Evolutionary conservation across 2,329 filamentous ascomycete genomes (phyloP).

Genomic region (Chaetomiaceae sp.): DNA sequence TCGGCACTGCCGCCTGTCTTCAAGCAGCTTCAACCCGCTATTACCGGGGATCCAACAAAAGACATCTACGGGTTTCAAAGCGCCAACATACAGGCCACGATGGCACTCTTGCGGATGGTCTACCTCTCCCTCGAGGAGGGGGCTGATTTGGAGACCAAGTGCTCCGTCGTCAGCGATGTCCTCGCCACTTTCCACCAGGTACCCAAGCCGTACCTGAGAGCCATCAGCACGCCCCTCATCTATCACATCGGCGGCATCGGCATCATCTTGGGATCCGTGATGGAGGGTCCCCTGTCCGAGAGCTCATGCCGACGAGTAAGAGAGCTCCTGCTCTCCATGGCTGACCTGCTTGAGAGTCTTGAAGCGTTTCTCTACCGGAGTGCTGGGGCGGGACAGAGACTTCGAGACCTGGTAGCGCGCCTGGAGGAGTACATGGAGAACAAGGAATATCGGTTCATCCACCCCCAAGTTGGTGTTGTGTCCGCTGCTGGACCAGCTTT

Average conservation of each 20-base stretch:
- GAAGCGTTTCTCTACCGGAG: constrained; percentile 8
- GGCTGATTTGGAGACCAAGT: constrained; percentile 3
- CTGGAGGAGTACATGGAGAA: constrained; percentile 9
- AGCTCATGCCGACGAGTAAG: constrained; percentile 9
- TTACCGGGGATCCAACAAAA: constrained; percentile 3
- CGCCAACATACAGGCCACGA: constrained; percentile 11
- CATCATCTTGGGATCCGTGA: constrained; percentile 5
- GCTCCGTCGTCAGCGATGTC: constrained; percentile 7
- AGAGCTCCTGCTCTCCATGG: constrained; percentile 6
- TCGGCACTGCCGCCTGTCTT: constrained; percentile 1
- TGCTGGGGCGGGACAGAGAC: constrained; percentile 3
- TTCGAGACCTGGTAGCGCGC: constrained; percentile 1
- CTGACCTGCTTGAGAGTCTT: constrained; percentile 5
- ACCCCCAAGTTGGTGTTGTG: neutral
- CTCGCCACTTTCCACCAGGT: constrained; percentile 7
- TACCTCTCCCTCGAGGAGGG: constrained; percentile 3
- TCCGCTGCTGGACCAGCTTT: neutral
- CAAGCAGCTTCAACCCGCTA: constrained; percentile 7
- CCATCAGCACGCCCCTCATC: constrained; percentile 10
- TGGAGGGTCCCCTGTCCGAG: constrained; percentile 5
- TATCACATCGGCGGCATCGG: constrained; percentile 12
- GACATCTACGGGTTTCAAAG: constrained; percentile 11
- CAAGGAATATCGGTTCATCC: neutral
- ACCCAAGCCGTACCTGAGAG: constrained; percentile 6
- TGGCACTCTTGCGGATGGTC: constrained; percentile 10